Conservation (phyloP, 352 stramenopile genomes). For the Phytopythium montanum region DNA sequence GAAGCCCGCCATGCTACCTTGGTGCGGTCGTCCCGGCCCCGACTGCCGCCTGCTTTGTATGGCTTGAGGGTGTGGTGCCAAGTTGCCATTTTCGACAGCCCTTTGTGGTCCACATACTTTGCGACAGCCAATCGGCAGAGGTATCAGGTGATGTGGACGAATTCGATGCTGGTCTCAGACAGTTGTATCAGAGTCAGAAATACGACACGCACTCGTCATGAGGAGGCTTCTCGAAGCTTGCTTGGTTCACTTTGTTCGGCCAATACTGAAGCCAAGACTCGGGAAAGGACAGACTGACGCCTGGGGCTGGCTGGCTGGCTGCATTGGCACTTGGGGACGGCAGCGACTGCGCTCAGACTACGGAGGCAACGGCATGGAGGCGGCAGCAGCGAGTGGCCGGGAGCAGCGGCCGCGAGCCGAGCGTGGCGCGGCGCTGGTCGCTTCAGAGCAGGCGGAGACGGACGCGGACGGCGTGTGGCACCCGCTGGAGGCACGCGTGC, state of each 20-base stretch:
- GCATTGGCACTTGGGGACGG: not conserved
- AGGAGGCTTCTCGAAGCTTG: slow-evolving; percentile 5
- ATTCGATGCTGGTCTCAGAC: slow-evolving; percentile 1
- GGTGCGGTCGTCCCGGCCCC: too few species aligned
- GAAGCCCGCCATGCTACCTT: slow-evolving; percentile 28
- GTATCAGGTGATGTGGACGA: slow-evolving; percentile 4
- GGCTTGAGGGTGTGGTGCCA: too few species aligned
- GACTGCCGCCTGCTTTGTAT: too few species aligned
- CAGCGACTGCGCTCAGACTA: not conserved
- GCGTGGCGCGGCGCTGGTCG: slow-evolving; percentile 21
- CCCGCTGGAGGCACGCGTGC: slow-evolving; percentile 51
- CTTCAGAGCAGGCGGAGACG: too few species aligned
- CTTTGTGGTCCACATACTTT: not conserved
- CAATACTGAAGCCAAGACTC: not conserved
- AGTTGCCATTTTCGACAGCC: not conserved
- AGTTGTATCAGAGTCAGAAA: not conserved
- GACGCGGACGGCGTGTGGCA: slow-evolving; percentile 45
- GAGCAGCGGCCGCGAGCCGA: slow-evolving; percentile 10
- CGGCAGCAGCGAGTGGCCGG: slow-evolving; percentile 5
- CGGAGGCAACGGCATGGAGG: not conserved
- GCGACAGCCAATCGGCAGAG: slow-evolving; percentile 1
- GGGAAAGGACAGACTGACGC: slow-evolving; percentile 3
- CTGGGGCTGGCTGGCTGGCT: not conserved
- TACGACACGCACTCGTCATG: not conserved
- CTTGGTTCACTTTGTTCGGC: not conserved